Evolutionary conservation across 805 yeast genomes (phyloP), one percentile per base, ranked within the genome.

Genomic region (Wickerhamia fluorescens): DNA sequence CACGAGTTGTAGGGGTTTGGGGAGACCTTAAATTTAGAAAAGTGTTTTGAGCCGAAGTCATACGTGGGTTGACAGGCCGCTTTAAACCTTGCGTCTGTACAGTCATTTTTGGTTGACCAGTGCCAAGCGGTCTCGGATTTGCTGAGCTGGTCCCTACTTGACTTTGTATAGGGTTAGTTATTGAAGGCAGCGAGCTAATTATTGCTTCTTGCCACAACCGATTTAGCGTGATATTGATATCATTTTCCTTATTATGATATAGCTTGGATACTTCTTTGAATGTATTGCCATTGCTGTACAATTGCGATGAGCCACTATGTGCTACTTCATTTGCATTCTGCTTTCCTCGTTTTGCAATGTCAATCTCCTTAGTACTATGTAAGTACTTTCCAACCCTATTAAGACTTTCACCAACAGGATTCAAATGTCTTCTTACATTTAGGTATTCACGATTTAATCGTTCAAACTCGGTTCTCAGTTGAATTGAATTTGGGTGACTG

Each of bases 391-490:
- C 63, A 4, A 72, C 44, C 36, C 92, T 58, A 24, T 67, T 62
- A 17, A 84, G 51, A 2, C 85, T 71, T 27, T 75, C 81, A 4
- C 71, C 68, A 2, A 82, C 56, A 1, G 95, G 94, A 40, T 84
- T 84, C 22, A 61, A 58, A 51, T 78, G 73, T 35, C 92, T 63
- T 45, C 87, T 58, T 0, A 81, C 77, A 40, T 72, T 79, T 24
- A 76, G 58, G 39, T 76, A 81, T 45, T 84, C 94, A 36, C 88
- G 65, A 9, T 87, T 73, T 18, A 82, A 67, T 36, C 84, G 66
- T 49, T 85, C 95, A 45, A 75, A 81, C 46, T 82, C 92, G n/a
- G 85, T 69, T 40, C 84, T 67, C 6, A 73, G 66, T 36, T 73
- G 79, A 13, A 78, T 70, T 5, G 75, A 68, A 24, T 69, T 69